A percentile compares a stretch with the other conserved stretches of the same genome.
Evolutionary conservation across 1,139 yeast genomes (phyloP).

Genomic region (Wickerhamomyces sp.): DNA sequence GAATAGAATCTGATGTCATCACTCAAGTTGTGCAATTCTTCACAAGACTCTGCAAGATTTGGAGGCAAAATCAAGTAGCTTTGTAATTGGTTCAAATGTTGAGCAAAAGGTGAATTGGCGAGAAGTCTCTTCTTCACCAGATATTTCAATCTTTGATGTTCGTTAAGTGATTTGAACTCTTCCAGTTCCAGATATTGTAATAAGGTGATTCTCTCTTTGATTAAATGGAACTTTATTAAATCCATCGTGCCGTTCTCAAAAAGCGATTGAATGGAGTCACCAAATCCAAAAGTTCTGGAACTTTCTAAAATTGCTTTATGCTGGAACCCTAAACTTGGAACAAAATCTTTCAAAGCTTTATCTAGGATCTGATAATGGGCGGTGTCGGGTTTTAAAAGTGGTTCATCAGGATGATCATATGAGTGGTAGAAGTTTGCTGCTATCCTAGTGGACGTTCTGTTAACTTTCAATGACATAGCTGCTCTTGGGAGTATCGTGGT

Average conservation of each 20-base stretch:
- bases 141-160: slow-evolving; percentile 33
- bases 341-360: slow-evolving; percentile 42
- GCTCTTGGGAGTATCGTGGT: neutral
- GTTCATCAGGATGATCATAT: slow-evolving; percentile 22
- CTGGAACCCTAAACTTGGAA: slow-evolving; percentile 70
- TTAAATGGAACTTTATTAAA: slow-evolving; percentile 61
- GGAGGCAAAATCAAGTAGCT: slow-evolving; percentile 31
- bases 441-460: neutral
- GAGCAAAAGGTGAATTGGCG: slow-evolving; percentile 52
- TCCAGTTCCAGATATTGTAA: slow-evolving; percentile 25
- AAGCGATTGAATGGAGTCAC: slow-evolving; percentile 62
- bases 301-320: slow-evolving; percentile 57
- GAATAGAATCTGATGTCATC: slow-evolving; percentile 82
- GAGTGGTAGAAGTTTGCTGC: slow-evolving; percentile 23
- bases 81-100: slow-evolving; percentile 32
- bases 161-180: slow-evolving; percentile 26
- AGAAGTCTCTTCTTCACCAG: slow-evolving; percentile 57
- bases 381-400: slow-evolving; percentile 25
- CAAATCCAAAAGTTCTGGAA: slow-evolving; percentile 53
- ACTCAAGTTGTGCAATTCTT: slow-evolving; percentile 67
- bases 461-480: no score
- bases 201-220: slow-evolving; percentile 46
- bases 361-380: slow-evolving; percentile 37
- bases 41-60: slow-evolving; percentile 30
- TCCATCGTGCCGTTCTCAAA: slow-evolving; percentile 56